Percentiles rank a stretch among this genome's conserved stretches.
phyloP scores from a whole-genome alignment of 345 rosid genomes.

The Brassica juncea region DNA sequence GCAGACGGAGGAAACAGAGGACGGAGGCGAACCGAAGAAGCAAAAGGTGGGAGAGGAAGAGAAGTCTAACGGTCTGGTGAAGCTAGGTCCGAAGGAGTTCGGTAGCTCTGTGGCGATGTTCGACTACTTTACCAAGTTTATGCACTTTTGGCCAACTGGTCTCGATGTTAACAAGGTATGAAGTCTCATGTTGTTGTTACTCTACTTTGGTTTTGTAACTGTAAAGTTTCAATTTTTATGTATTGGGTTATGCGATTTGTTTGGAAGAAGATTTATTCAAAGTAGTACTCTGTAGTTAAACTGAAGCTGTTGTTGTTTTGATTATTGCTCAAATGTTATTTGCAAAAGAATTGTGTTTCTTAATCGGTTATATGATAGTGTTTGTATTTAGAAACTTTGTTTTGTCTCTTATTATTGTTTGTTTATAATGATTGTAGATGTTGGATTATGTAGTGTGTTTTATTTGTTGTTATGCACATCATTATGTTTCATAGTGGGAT shows the following conservation, averaged over 20 bases:
- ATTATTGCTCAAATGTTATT: not conserved
- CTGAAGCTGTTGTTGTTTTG: not conserved
- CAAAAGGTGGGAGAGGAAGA: constrained; percentile 50
- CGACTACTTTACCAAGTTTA: constrained; percentile 62
- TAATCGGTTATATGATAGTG: not conserved
- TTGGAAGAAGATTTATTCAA: not conserved
- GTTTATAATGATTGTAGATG: not conserved
- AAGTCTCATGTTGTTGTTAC: not conserved
- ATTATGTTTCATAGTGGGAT: constrained; percentile 5
- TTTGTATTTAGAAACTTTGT: not conserved
- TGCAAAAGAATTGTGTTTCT: not conserved
- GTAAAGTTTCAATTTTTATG: constrained; percentile 15
- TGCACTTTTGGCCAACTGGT: constrained; percentile 70
- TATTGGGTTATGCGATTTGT: not conserved
- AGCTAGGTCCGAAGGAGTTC: constrained; percentile 82
- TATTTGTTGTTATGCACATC: not conserved
- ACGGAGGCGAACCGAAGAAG: constrained; percentile 53
- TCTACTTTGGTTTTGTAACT: not conserved
- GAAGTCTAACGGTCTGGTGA: constrained; percentile 44
- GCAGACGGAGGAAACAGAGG: constrained; percentile 23
- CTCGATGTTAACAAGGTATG: constrained; percentile 66
- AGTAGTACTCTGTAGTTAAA: not conserved
- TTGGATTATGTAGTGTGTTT: constrained; percentile 8
- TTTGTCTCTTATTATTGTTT: not conserved
- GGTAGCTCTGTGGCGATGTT: constrained; percentile 73